A percentile compares a stretch with the other conserved stretches of the same genome.
phyloP scores from a whole-genome alignment of 116 monocot species.

The Dioscorea cayenensis region DNA sequence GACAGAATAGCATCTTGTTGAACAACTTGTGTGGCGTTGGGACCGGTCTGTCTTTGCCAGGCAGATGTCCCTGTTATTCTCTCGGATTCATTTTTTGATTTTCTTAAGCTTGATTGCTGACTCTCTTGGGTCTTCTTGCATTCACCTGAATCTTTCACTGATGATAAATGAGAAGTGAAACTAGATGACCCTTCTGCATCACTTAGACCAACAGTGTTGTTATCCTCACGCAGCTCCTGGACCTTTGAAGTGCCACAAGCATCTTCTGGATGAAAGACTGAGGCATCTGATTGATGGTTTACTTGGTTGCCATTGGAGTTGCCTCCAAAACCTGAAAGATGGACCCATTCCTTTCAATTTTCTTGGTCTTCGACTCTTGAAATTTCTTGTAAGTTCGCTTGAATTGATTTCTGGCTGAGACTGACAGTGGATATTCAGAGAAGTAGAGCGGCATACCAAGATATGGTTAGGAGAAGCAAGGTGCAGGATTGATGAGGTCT shows the following conservation, averaged over 20 bases:
- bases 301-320: neutral
- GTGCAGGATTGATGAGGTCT: constrained; percentile 8
- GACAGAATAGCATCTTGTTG: neutral
- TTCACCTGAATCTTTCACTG: neutral
- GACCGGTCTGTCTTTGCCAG: neutral
- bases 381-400: constrained; percentile 30
- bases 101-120: constrained; percentile 5
- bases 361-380: constrained; percentile 15
- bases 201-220: neutral
- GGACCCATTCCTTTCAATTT: constrained; percentile 10
- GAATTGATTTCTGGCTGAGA: constrained; percentile 13
- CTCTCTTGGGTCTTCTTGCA: constrained; percentile 6
- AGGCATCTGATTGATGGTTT: constrained; percentile 1
- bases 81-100: neutral
- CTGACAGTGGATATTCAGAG: constrained; percentile 11
- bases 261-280: neutral
- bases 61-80: constrained; percentile 3
- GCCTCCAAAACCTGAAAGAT: constrained; percentile 3
- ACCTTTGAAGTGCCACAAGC: neutral
- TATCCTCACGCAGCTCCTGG: neutral
- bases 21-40: neutral
- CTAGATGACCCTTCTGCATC: neutral
- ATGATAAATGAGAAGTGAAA: neutral
- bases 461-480: constrained; percentile 12
- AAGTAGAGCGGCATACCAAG: constrained; percentile 12